A percentile compares a stretch with the other conserved stretches of the same genome.
phyloP scores from a whole-genome alignment of 768 basidiomycete genomes.

The Kwoniella bestiolae region DNA sequence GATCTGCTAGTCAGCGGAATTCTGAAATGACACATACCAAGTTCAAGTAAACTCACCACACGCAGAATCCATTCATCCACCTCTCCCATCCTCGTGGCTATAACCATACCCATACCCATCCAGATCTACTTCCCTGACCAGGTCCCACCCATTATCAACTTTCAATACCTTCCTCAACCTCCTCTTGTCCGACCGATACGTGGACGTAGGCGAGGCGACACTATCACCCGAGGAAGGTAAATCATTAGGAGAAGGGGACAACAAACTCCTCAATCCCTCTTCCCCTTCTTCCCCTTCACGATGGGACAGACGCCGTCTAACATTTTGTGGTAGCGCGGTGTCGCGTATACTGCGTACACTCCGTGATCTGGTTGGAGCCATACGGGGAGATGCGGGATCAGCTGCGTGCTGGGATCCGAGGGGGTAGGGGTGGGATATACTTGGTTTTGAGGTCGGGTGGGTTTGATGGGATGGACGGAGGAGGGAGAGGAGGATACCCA shows the following conservation, averaged over 20 bases:
- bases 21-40: too few relatives aligned
- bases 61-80: too few relatives aligned
- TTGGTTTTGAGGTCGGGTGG: neutral
- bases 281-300: neutral
- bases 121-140: constrained; percentile 21
- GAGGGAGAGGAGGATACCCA: constrained; percentile 15
- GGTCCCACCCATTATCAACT: constrained; percentile 38
- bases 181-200: neutral
- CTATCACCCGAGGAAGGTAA: neutral
- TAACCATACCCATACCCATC: constrained; percentile 10
- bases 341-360: neutral
- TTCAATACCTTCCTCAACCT: constrained; percentile 21
- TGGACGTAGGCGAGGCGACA: neutral
- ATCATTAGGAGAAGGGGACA: constrained; percentile 1
- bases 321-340: too few relatives aligned
- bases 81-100: too few relatives aligned
- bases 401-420: neutral
- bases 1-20: too few relatives aligned
- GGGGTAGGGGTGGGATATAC: constrained; percentile 27
- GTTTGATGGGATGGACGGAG: neutral
- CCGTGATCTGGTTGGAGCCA: neutral
- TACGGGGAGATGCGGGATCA: neutral
- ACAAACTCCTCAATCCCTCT: constrained; percentile 1
- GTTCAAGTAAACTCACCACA: too few relatives aligned
- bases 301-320: neutral